These are phyloP conservation scores for Kipferlia bialata DNA, from an alignment of 78 protist genomes.

Conservation along the genomic window DNA sequence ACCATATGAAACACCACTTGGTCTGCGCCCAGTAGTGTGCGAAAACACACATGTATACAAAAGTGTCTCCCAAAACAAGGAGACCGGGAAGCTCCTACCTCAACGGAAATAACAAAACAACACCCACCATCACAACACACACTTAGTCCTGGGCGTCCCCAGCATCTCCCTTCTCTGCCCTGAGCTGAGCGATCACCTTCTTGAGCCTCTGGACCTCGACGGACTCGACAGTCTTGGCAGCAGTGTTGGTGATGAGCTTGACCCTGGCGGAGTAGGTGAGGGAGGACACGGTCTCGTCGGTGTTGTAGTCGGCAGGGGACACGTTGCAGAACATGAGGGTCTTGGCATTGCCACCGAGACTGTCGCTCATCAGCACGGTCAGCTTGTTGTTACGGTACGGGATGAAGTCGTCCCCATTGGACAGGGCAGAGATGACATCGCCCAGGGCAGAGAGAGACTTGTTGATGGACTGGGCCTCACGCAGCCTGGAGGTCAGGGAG, in stretches of 20 bases:
- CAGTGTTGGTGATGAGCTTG: constrained; percentile 16
- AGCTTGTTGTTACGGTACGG: constrained; percentile 52
- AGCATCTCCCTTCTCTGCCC: too few relatives aligned
- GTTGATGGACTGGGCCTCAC: constrained; percentile 44
- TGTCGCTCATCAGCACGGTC: constrained; percentile 39
- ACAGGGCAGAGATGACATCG: constrained; percentile 29
- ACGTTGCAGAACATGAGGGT: constrained; percentile 14
- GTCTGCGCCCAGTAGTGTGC: too few relatives aligned
- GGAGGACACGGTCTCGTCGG: constrained; percentile 4
- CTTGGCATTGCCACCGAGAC: constrained; percentile 56
- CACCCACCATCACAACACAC: too few relatives aligned
- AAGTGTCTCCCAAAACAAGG: too few relatives aligned
- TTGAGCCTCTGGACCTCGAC: not conserved
- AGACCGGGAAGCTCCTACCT: too few relatives aligned
- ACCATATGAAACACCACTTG: too few relatives aligned
- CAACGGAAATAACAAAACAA: too few relatives aligned
- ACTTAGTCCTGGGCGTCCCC: too few relatives aligned
- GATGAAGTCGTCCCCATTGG: not conserved
- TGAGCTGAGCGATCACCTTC: not conserved
- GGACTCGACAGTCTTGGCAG: not conserved
- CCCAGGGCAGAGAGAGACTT: constrained; percentile 25
- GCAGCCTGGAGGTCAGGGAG: too few relatives aligned
- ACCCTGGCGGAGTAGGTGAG: constrained; percentile 15
- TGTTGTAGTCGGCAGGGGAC: not conserved
- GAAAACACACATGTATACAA: too few relatives aligned